A percentile compares a stretch with the other conserved stretches of the same genome.
These are phyloP conservation scores for Dichotomocladium elegans DNA, from an alignment of 371 early-diverging fungal species.

Conservation along the genomic window DNA sequence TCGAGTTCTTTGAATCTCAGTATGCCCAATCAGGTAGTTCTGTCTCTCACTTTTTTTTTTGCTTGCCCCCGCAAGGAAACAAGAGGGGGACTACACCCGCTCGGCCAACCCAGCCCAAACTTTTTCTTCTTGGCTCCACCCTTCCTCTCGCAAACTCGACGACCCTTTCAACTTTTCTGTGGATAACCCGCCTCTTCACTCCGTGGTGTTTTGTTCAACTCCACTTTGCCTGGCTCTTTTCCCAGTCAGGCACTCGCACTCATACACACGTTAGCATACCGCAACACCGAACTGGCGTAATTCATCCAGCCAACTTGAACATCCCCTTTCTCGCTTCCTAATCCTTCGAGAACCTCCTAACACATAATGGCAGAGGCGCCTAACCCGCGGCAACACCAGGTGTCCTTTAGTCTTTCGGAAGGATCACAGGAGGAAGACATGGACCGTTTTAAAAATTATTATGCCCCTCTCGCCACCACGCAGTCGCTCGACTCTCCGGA, in stretches of 20 bases:
- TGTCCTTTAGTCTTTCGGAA: conserved; percentile 11
- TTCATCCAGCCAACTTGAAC: too few species aligned
- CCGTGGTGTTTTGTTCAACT: conserved; percentile 18
- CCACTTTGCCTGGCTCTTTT: conserved; percentile 17
- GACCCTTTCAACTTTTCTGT: conserved; percentile 1
- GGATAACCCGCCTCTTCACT: neutral
- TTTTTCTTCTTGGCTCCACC: too few species aligned
- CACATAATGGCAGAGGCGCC: neutral
- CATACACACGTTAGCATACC: neutral
- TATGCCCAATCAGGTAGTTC: too few species aligned
- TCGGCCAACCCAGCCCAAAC: too few species aligned
- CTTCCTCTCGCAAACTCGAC: neutral
- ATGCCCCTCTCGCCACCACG: conserved; percentile 13
- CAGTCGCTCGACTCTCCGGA: neutral
- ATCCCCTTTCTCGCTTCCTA: too few species aligned
- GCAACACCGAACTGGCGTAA: conserved; percentile 2
- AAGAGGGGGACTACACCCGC: too few species aligned
- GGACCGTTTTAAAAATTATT: conserved; percentile 22
- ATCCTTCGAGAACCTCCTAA: too few species aligned
- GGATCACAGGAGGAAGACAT: conserved; percentile 16
- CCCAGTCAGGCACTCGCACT: conserved; percentile 11
- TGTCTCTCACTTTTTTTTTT: too few species aligned
- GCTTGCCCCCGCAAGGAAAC: too few species aligned
- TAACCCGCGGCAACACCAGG: conserved; percentile 6
- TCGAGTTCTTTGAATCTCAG: too few species aligned